Base-by-base conservation (phyloP, 2,329 filamentous ascomycete genomes). In the Exophiala sp. region DNA sequence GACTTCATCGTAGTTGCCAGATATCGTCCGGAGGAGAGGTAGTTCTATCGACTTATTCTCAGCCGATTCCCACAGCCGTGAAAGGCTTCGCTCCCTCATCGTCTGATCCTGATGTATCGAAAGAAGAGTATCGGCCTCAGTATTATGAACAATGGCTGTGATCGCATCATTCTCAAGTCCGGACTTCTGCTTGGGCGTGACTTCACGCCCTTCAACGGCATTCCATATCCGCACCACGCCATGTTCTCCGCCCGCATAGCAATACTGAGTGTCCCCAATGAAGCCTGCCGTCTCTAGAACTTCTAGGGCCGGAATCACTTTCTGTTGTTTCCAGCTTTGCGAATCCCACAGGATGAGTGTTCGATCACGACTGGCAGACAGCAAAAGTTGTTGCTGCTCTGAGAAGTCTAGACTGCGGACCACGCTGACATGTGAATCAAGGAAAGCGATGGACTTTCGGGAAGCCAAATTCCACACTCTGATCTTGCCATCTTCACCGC, bases 1-100 rank as follows among this genome's bases (percentile, higher is more conserved):
- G 48, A 99, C 91, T 72, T 99, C 94, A 68, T 99, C 95, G 69
- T 97, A 91, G 5, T 94, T 96, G 49, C 94, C 95, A 3, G 92
- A 96, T 62, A 99, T 95, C 41, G 90, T 83, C 62, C 88, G 84
- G 41, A 88, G 79, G 1, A 85, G 65, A 8, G 80, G 76, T 20
- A 87, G 69, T 64, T 64, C 65, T 35, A 76, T 54, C n/a, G 69
- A 55, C 29, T 70, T 65, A 29, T 72, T 42, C n/a, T n/a, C 36
- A 10, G 50, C 52, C 6, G 68, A 55, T 33, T 66, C 62, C 21
- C 68, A 50, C 62, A 81, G 45, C 66, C 80, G 46, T 67, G 69
- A 55, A 65, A 79, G 69, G 1, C 82, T 83, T 69, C 92, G 90
- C 32, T 96, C 75, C 44, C 88, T 81, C 51, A 99, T 75, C 0